Evolutionary conservation across 176 grass and related monocot genomes (phyloP).

Genomic region (Carex scoparia): DNA sequence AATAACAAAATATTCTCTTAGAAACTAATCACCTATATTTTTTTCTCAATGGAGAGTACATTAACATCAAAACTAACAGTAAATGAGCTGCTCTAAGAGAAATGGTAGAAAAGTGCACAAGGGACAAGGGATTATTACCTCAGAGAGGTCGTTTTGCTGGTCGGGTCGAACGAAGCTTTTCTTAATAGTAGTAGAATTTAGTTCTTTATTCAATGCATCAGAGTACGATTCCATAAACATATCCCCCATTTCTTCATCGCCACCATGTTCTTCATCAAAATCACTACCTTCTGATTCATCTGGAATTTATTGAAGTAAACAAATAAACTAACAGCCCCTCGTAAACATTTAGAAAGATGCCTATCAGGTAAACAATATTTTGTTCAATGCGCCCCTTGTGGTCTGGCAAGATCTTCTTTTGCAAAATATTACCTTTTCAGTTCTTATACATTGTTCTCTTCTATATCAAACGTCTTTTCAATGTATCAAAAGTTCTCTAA

Average conservation of each 20-base stretch:
- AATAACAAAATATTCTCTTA: not conserved
- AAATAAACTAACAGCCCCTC: not conserved
- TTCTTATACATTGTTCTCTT: not conserved
- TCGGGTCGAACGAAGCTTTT: conserved; percentile 68
- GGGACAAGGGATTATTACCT: conserved; percentile 41
- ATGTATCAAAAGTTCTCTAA: not conserved
- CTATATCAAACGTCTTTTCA: not conserved
- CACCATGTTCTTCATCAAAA: conserved; percentile 44
- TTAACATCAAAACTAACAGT: not conserved
- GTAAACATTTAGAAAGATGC: not conserved
- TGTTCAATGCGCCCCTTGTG: not conserved
- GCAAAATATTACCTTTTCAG: not conserved
- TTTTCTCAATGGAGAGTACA: not conserved
- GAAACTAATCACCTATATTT: not conserved
- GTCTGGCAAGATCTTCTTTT: not conserved
- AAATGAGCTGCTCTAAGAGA: not conserved
- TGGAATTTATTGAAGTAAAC: conserved; percentile 20
- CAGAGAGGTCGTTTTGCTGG: conserved; percentile 23
- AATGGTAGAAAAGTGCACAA: not conserved
- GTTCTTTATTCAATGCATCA: conserved; percentile 81
- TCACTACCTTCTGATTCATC: conserved; percentile 71
- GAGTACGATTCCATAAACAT: conserved; percentile 83
- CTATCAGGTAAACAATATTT: not conserved
- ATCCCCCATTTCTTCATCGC: conserved; percentile 39
- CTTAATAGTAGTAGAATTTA: conserved; percentile 60